Evolutionary conservation across 805 yeast genomes (phyloP).

Genomic region (Metschnikowia aberdeeniae): DNA sequence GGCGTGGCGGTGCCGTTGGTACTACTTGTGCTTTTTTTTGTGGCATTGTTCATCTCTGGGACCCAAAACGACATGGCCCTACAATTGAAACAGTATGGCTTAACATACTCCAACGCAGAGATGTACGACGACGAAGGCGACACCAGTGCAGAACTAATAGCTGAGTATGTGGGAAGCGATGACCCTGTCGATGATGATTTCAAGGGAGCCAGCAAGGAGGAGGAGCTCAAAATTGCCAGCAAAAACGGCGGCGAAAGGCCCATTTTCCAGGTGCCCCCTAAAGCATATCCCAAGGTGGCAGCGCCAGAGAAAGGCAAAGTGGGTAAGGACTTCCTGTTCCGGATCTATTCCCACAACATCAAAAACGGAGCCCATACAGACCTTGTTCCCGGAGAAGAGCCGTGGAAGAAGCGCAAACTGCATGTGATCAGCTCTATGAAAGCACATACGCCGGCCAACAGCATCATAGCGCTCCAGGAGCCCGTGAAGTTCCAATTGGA

Average conservation of each 20-base stretch:
- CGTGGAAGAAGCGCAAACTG: slow-evolving; percentile 23
- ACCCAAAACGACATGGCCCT: slow-evolving; percentile 17
- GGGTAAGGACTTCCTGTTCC: slow-evolving; percentile 19
- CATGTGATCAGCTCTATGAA: slow-evolving; percentile 15
- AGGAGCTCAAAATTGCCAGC: background rate
- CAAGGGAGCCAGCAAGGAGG: background rate
- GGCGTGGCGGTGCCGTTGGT: slow-evolving; percentile 2
- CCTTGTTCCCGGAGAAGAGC: slow-evolving; percentile 24
- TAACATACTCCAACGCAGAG: slow-evolving; percentile 5
- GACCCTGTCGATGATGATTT: background rate
- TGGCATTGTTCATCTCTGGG: slow-evolving; percentile 7
- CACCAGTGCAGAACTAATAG: background rate
- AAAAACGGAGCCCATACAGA: slow-evolving; percentile 26
- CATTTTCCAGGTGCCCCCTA: background rate
- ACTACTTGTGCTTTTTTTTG: background rate
- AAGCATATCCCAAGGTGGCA: slow-evolving; percentile 13
- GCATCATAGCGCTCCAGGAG: slow-evolving; percentile 18
- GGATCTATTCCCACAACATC: slow-evolving; percentile 36
- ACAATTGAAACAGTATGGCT: slow-evolving; percentile 7
- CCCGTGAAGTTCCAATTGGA: slow-evolving; percentile 16
- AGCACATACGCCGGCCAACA: slow-evolving; percentile 20
- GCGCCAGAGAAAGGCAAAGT: slow-evolving; percentile 9
- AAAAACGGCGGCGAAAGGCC: background rate
- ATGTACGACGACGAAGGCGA: background rate
- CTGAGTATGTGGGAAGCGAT: background rate